Percentiles rank a stretch among this genome's conserved stretches.
phyloP scores from a whole-genome alignment of 164 flowering plant genomes.

The Vitis rotundifolia region DNA sequence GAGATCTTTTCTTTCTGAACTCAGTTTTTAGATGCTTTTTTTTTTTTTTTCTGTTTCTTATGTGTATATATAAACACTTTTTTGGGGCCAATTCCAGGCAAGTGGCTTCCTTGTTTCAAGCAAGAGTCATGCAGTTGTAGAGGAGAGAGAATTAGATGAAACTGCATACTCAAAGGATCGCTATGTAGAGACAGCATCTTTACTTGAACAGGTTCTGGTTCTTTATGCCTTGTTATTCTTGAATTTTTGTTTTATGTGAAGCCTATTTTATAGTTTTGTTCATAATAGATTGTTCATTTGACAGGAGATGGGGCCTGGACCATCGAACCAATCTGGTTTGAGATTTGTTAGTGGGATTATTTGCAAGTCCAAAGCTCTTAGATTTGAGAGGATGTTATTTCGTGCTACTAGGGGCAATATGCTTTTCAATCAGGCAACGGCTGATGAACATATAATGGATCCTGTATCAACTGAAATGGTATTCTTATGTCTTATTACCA shows the following conservation, averaged over 20 bases:
- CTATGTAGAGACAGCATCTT: constrained; percentile 64
- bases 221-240: background rate
- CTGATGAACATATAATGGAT: constrained; percentile 78
- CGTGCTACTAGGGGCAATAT: constrained; percentile 99
- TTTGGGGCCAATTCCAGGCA: constrained; percentile 58
- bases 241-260: constrained; percentile 5
- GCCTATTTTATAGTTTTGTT: constrained; percentile 8
- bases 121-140: constrained; percentile 51
- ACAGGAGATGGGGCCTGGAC: constrained; percentile 76
- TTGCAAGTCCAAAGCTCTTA: constrained; percentile 68
- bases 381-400: constrained; percentile 94
- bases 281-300: constrained; percentile 14
- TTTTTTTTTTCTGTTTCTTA: constrained; percentile 10
- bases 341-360: constrained; percentile 94
- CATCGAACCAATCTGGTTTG: constrained; percentile 76
- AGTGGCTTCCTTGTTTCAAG: constrained; percentile 84
- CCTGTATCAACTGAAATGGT: constrained; percentile 85
- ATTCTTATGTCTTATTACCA: constrained; percentile 9
- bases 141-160: constrained; percentile 82
- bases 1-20: constrained; percentile 1
- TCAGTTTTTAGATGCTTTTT: no score
- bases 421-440: constrained; percentile 93
- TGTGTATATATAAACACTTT: constrained; percentile 17
- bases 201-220: constrained; percentile 76
- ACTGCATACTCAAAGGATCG: constrained; percentile 51